Evolutionary conservation across 2,329 filamentous ascomycete genomes (phyloP), one percentile per base, ranked within the genome.

Genomic region (Paecilomyces sp.): DNA sequence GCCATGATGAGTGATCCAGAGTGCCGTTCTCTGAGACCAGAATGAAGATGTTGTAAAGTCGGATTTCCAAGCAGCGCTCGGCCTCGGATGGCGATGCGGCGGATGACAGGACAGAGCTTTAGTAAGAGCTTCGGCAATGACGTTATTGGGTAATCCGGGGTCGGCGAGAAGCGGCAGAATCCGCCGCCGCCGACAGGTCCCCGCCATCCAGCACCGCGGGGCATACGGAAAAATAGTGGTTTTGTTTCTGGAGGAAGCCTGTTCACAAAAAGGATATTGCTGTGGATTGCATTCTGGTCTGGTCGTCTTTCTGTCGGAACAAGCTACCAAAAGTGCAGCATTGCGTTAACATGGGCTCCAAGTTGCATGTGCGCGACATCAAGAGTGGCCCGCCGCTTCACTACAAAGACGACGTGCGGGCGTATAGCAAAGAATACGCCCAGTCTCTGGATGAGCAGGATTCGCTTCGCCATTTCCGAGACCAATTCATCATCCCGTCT

Each of bases 401-500:
- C 53, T 69, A 70, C 61, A 58, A 61, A 31, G 69, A 68, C 64
- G 72, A 74, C 68, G 69, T 68, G 61, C 66, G 68, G 61, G 70
- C 71, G 25, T 70, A 74, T 56, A 71, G 64, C 13, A 69, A 65
- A 47, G 71, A 72, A 61, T 77, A 79, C 63, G 79, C 79, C 30
- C 65, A 73, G 58, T 73, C 75, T 28, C 78, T 89, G 5, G 88
- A 91, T 72, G 73, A 76, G 0, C 77, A 84, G 65, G 88, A 91
- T 68, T 74, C 80, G n/a, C 72, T 91, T 47, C 74, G 76, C 15
- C 76, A 80, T 59, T 81, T 90, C 58, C 83, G 90, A 33, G 76
- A 85, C 25, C 83, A 93, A 65, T 96, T 93, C 71, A 82, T 88
- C 55, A 86, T 95, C 54, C 92, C 92, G 0, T 88, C 88, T 2